Conservation (phyloP, 2,329 filamentous ascomycete species). For the Xylaria sp. region DNA sequence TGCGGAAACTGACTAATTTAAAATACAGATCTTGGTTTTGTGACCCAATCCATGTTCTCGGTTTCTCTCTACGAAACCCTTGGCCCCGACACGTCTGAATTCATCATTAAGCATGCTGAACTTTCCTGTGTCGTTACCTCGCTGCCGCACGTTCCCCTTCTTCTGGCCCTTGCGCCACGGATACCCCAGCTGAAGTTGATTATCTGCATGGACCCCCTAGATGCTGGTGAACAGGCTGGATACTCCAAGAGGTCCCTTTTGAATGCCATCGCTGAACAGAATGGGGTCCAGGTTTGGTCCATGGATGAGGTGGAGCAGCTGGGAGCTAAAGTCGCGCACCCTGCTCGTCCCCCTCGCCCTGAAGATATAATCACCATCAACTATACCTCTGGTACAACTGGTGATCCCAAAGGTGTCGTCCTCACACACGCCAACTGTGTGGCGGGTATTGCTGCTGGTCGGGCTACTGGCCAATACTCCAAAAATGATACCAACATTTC, state of each 20-base stretch:
- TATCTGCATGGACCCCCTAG: conserved; percentile 84
- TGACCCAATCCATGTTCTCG: conserved; percentile 87
- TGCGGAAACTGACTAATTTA: conserved; percentile 30
- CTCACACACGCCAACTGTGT: conserved; percentile 86
- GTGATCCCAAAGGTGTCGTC: conserved; percentile 83
- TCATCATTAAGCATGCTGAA: conserved; percentile 91
- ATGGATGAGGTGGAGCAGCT: conserved; percentile 84
- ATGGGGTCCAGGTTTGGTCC: conserved; percentile 82
- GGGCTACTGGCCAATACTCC: conserved; percentile 64
- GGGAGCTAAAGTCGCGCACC: conserved; percentile 75
- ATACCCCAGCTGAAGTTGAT: conserved; percentile 87
- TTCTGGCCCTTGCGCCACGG: conserved; percentile 82
- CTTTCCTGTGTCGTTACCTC: conserved; percentile 81
- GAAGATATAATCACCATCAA: conserved; percentile 89
- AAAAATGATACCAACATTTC: conserved; percentile 76
- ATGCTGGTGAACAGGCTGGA: conserved; percentile 79
- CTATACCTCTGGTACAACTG: conserved; percentile 89
- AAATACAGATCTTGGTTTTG: conserved; percentile 78
- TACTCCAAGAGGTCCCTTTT: conserved; percentile 84
- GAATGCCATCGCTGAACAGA: conserved; percentile 76
- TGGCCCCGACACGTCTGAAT: conserved; percentile 90
- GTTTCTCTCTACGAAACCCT: conserved; percentile 98
- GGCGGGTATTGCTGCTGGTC: conserved; percentile 72
- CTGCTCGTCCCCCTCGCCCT: conserved; percentile 76
- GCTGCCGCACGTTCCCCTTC: conserved; percentile 80